These are phyloP conservation scores for Botrytis squamosa DNA, from an alignment of 2,329 filamentous ascomycete genomes.

Conservation along the genomic window DNA sequence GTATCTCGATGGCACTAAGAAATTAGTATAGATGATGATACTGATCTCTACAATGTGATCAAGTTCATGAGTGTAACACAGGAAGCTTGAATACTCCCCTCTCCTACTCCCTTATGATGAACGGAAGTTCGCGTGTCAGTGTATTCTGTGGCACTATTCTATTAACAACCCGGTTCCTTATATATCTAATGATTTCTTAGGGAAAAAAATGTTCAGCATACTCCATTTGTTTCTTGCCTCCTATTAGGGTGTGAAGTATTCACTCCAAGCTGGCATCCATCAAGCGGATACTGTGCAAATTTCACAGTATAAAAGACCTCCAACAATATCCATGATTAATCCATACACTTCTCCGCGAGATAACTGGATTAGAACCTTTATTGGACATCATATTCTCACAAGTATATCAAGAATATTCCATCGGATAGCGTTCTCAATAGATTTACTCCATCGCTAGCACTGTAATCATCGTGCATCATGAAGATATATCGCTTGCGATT, in stretches of 20 bases:
- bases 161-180: accelerated
- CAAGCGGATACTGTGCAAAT: no score
- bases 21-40: accelerated
- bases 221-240: not conserved
- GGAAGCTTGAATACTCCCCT: not conserved
- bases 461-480: not conserved
- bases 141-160: not conserved
- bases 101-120: not conserved
- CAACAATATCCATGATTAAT: not conserved
- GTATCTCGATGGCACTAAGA: accelerated
- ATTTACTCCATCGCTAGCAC: not conserved
- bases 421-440: not conserved
- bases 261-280: not conserved
- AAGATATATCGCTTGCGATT: not conserved
- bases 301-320: not conserved
- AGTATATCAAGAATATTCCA: not conserved
- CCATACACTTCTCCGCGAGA: not conserved
- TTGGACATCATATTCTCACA: not conserved
- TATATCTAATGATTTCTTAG: not conserved
- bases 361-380: no score
- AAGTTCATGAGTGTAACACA: not conserved
- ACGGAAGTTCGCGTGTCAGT: no score
- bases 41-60: not conserved
- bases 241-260: accelerated
- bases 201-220: accelerated